Evolutionary conservation across 805 yeast species (phyloP).

Genomic region (Kuraishia borneana): DNA sequence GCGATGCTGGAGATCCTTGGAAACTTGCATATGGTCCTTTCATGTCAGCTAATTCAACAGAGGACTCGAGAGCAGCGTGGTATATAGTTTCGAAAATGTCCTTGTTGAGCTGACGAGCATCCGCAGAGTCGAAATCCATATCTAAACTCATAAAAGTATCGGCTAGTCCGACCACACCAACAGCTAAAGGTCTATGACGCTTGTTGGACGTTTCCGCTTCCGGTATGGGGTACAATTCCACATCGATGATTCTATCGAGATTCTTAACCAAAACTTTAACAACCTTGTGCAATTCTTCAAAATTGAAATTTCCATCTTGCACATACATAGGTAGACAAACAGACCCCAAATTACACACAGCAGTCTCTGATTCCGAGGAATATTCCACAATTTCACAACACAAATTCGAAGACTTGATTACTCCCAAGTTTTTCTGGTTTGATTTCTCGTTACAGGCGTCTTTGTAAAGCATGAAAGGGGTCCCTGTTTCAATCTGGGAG

Average conservation of each 20-base stretch:
- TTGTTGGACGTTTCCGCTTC: conserved; percentile 68
- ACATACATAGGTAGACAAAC: conserved; percentile 79
- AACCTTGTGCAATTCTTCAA: conserved; percentile 61
- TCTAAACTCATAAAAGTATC: conserved; percentile 75
- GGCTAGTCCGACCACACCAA: conserved; percentile 97
- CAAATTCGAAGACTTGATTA: conserved; percentile 84
- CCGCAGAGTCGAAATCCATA: conserved; percentile 75
- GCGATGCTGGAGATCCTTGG: conserved; percentile 81
- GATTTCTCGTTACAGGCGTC: conserved; percentile 83
- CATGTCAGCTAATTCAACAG: conserved; percentile 64
- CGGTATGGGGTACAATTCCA: conserved; percentile 73
- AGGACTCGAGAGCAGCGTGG: conserved; percentile 85
- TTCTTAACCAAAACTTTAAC: conserved; percentile 71
- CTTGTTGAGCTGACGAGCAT: conserved; percentile 64
- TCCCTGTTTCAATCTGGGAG: conserved; percentile 94
- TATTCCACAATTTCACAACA: conserved; percentile 94
- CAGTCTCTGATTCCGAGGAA: conserved; percentile 85
- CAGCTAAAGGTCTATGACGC: conserved; percentile 87
- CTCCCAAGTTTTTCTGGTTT: conserved; percentile 87
- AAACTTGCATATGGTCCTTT: conserved; percentile 66
- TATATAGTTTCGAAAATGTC: conserved; percentile 93
- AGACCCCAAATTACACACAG: conserved; percentile 92
- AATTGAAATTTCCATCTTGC: conserved; percentile 48
- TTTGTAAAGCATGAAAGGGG: conserved; percentile 89
- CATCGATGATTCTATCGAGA: conserved; percentile 75